These are phyloP conservation scores for Colletotrichum zoysiae DNA, from an alignment of 2,329 filamentous ascomycete species.

Conservation along the genomic window DNA sequence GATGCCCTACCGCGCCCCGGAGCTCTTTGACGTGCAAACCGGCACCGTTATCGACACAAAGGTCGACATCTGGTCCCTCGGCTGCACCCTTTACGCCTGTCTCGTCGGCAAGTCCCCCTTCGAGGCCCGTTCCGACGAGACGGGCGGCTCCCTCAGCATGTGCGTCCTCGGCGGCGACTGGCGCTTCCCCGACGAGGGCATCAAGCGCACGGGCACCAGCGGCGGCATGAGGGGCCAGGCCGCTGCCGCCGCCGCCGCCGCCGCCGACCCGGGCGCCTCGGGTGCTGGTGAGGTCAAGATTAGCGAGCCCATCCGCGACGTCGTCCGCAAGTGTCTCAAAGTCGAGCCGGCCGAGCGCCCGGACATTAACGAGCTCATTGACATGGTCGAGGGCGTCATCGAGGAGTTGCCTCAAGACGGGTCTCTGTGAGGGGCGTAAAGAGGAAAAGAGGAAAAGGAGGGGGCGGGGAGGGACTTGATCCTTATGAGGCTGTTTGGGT, in stretches of 20 bases:
- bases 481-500: not conserved
- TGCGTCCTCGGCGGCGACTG: conserved; percentile 95
- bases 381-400: conserved; percentile 81
- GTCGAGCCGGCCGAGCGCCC: conserved; percentile 91
- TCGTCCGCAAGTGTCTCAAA: conserved; percentile 86
- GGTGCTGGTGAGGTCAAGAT: conserved; percentile 66
- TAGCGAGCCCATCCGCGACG: conserved; percentile 84
- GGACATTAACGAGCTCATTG: conserved; percentile 86
- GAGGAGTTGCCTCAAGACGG: conserved; percentile 73
- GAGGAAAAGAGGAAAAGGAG: not conserved
- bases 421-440: conserved; percentile 13
- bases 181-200: conserved; percentile 91
- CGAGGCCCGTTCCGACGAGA: conserved; percentile 95
- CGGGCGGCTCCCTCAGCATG: conserved; percentile 90
- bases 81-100: conserved; percentile 97
- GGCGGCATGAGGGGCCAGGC: conserved; percentile 48
- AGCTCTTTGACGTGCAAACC: conserved; percentile 98
- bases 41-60: conserved; percentile 93
- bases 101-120: conserved; percentile 97
- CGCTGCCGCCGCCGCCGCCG: conserved; percentile 34
- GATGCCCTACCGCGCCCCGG: conserved; percentile 97
- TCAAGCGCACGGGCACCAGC: conserved; percentile 58
- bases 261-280: conserved; percentile 46
- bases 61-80: conserved; percentile 97
- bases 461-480: not conserved